phyloP scores from a whole-genome alignment of 352 stramenopile genomes.

The Pythium sukuiense region DNA sequence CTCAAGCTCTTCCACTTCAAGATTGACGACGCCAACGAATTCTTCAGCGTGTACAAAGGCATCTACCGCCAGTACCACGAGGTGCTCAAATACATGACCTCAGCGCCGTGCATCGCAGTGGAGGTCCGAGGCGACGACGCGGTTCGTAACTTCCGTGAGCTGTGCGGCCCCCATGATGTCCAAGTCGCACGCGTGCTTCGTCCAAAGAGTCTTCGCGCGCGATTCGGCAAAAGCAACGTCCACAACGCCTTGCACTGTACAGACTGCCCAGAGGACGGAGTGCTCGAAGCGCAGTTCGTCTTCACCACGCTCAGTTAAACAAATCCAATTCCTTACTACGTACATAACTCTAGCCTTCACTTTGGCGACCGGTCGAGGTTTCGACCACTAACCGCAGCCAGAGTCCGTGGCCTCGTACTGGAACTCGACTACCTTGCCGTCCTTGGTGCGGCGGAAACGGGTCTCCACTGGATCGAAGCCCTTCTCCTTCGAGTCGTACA shows the following conservation, averaged over 20 bases:
- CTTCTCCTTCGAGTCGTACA: conserved; percentile 94
- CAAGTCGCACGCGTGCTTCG: conserved; percentile 88
- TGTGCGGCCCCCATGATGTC: conserved; percentile 89
- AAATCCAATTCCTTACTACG: conserved; percentile 9
- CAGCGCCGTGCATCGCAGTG: conserved; percentile 82
- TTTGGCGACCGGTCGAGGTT: not conserved
- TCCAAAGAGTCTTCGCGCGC: conserved; percentile 81
- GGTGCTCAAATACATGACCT: conserved; percentile 91
- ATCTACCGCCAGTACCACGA: conserved; percentile 78
- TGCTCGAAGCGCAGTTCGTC: conserved; percentile 90
- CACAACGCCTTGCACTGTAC: conserved; percentile 93
- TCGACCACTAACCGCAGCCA: conserved; percentile 60
- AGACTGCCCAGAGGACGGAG: conserved; percentile 89
- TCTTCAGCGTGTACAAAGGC: conserved; percentile 89
- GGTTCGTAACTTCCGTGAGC: conserved; percentile 74
- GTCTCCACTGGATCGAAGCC: conserved; percentile 97
- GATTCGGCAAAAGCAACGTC: conserved; percentile 83
- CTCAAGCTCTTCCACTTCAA: conserved; percentile 85
- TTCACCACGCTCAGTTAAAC: conserved; percentile 54
- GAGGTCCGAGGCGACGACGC: conserved; percentile 87
- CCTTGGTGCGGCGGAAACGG: conserved; percentile 84
- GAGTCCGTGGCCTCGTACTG: conserved; percentile 83
- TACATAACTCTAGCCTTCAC: conserved; percentile 3
- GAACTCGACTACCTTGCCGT: conserved; percentile 86
- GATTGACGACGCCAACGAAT: conserved; percentile 81